These are phyloP conservation scores for Stipa capillata DNA, from an alignment of 176 grass and related monocot genomes.

Conservation along the genomic window DNA sequence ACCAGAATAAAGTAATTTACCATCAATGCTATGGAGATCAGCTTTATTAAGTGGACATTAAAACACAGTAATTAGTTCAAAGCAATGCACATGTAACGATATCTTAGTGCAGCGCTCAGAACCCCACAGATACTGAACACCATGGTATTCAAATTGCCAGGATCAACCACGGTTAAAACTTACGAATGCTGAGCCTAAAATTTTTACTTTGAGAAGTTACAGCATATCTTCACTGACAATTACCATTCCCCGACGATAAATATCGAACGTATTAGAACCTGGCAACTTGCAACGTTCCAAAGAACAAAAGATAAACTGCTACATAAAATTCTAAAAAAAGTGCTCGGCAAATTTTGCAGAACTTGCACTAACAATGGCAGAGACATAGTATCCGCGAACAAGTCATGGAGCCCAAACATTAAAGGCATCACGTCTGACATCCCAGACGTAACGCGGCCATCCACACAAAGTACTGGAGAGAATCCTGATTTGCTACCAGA, in stretches of 20 bases:
- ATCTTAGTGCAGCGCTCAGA: neutral
- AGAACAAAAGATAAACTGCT: neutral
- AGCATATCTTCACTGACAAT: neutral
- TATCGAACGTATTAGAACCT: neutral
- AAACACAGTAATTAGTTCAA: neutral
- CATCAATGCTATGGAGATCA: neutral
- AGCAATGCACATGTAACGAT: neutral
- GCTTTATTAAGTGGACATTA: neutral
- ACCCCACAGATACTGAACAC: neutral
- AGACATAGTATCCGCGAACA: neutral
- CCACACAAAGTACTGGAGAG: neutral
- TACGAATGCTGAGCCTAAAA: neutral
- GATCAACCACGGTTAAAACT: neutral
- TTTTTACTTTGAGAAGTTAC: neutral
- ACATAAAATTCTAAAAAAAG: no score
- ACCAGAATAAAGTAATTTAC: neutral
- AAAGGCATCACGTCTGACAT: neutral
- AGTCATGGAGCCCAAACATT: neutral
- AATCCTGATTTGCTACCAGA: neutral
- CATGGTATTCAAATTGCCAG: neutral
- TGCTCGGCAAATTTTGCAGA: neutral
- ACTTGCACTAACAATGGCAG: neutral
- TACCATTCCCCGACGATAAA: neutral
- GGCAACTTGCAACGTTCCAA: neutral
- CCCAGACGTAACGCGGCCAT: neutral